phyloP scores from a whole-genome alignment of 2,329 filamentous ascomycete genomes.

The Xylaria arbuscula region DNA sequence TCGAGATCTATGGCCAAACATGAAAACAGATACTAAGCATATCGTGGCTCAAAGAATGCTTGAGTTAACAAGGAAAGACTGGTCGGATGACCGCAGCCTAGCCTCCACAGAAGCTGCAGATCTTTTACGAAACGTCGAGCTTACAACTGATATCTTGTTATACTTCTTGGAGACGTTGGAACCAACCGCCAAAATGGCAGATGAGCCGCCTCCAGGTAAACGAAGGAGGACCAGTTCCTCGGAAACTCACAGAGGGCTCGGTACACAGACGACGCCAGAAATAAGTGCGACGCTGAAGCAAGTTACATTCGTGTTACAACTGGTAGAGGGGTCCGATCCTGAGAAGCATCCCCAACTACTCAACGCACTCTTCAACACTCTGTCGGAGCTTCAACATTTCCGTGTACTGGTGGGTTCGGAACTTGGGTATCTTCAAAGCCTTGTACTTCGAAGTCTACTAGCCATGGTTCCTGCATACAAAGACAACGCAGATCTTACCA shows the following conservation, averaged over 20 bases:
- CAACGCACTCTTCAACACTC: slow-evolving; percentile 80
- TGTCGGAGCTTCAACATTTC: slow-evolving; percentile 89
- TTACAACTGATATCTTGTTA: slow-evolving; percentile 77
- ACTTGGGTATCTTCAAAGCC: slow-evolving; percentile 87
- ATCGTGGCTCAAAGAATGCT: slow-evolving; percentile 72
- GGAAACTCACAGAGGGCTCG: slow-evolving; percentile 70
- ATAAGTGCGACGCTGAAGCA: slow-evolving; percentile 76
- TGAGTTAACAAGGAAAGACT: slow-evolving; percentile 64
- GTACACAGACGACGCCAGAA: slow-evolving; percentile 71
- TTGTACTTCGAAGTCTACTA: slow-evolving; percentile 83
- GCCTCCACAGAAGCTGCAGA: slow-evolving; percentile 73
- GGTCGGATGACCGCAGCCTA: slow-evolving; percentile 52
- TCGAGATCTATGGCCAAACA: slow-evolving; percentile 75
- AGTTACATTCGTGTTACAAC: slow-evolving; percentile 86
- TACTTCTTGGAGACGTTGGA: slow-evolving; percentile 80
- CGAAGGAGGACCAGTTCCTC: slow-evolving; percentile 81
- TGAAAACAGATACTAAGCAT: slow-evolving; percentile 72
- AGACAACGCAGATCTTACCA: slow-evolving; percentile 67
- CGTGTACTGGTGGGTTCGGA: slow-evolving; percentile 84
- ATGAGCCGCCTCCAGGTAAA: slow-evolving; percentile 79
- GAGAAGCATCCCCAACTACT: slow-evolving; percentile 81
- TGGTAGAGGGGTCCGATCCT: slow-evolving; percentile 84
- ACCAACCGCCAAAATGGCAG: slow-evolving; percentile 76
- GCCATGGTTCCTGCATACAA: slow-evolving; percentile 85
- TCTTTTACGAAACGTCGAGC: slow-evolving; percentile 76